Conservation (phyloP, 2,329 filamentous ascomycete genomes). For the Trichoderma endophyticum region DNA sequence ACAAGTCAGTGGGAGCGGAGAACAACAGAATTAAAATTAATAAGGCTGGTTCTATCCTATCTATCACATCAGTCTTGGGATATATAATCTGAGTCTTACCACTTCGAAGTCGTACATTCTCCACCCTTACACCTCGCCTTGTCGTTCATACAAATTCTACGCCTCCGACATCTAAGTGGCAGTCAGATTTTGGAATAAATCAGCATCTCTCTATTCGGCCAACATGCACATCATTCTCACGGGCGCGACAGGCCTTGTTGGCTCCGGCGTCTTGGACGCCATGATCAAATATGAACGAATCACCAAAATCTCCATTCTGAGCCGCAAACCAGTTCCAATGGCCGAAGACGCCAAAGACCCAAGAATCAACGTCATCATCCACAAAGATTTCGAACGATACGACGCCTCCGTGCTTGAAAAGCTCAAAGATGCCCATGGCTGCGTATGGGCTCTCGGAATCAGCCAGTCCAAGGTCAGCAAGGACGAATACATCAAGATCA, state of each 20-base stretch:
- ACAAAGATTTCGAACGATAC: not conserved
- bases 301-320: not conserved
- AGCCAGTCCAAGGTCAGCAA: constrained; percentile 57
- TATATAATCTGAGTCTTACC: not conserved
- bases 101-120: not conserved
- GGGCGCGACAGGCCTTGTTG: not conserved
- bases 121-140: too few species aligned
- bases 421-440: not conserved
- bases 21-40: not conserved
- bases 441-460: constrained; percentile 48
- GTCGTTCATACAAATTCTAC: not conserved
- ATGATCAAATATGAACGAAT: not conserved
- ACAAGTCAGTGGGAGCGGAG: not conserved
- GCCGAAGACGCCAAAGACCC: not conserved
- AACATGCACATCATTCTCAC: not conserved
- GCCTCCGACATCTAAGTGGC: not conserved
- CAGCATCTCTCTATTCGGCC: not conserved
- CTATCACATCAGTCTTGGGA: not conserved
- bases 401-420: not conserved
- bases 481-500: constrained; percentile 68
- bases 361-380: not conserved
- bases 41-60: not conserved
- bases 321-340: not conserved
- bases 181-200: not conserved
- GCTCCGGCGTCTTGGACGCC: not conserved